Evolutionary conservation across 208 protist genomes (phyloP), one percentile per base, ranked within the genome.

Genomic region (Angomonas desouzai): DNA sequence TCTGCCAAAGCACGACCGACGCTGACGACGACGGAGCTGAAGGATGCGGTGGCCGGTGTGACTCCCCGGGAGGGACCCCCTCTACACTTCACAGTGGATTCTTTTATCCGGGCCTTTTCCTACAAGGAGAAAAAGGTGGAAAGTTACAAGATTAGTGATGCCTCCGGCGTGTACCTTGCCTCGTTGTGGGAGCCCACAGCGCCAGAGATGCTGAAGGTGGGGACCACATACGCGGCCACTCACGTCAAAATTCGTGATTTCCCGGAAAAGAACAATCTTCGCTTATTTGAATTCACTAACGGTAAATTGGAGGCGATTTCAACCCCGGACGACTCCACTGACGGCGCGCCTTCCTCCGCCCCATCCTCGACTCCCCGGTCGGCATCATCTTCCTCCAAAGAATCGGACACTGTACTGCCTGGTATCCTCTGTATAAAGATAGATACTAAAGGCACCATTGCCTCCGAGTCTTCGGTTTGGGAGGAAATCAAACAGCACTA

Each of bases 371-470:
- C 9, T 25, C 4, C 51, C 23, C 7, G 28, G 6, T 6, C 3
- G 28, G 7, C 4, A n/a, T 6, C 4, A n/a, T 9, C 25, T 9
- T 23, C 30, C 18, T 9, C 30, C 30, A 30, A 60, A 34, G 36
- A 20, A 23, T 22, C 7, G 48, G 62, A 34, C 16, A 33, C 27
- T 2, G 18, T n/a, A 29, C 67, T 71, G 30, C 63, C 77, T 3
- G 78, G 85, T 0, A 67, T 68, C 23, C 70, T 91, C 25, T 71
- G 70, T 23, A 62, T 96, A 10, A 89, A 90, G 64, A 87, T 96
- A 20, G 91, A 96, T 70, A 89, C 91, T 0, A 89, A 89, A 48
- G 77, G 86, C 71, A 94, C 86, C 18, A 67, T 96, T n/a, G 91
- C 88, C 4, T 63, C 79, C 1, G 91, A 96, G 66, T 47, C 61